Evolutionary conservation across 208 protist species (phyloP), one percentile per base, ranked within the genome.

Genomic region (Phytomonas sp.): DNA sequence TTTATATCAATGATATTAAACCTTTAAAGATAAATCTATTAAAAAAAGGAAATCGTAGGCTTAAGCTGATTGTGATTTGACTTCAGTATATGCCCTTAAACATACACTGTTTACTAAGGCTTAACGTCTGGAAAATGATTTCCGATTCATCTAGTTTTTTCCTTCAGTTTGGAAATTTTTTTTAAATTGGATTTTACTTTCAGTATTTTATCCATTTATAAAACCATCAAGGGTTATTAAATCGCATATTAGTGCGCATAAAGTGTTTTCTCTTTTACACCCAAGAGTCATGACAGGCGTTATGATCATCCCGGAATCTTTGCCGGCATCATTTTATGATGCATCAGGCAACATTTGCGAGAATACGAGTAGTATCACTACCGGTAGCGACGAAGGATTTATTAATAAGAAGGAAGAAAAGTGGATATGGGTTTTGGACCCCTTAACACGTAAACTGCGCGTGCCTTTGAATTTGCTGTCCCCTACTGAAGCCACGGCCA

Each of bases 361-460:
- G 45, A 56, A 56, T 56, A 6, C 45, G 26, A 56, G 45, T 56
- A 56, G 26, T 56, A 56, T 56, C 19, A 80, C 67, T 64, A 75
- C 62, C 65, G 72, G 70, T 33, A 76, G 63, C 29, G 71, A 70
- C 33, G 70, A 69, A 60, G 70, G 60, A 0, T 32, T 29, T 14
- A 23, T 29, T 19, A 75, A 81, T 33, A 78, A 83, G 67, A 72
- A 88, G 3, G 77, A 81, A 23, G 74, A 86, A 23, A 84, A 87
- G 74, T 95, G 86, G 82, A 92, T 95, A 64, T 95, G 90, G 88
- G 90, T 95, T 52, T 76, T 95, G 16, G 90, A 95, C 69, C 90
- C 90, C 2, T 79, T 92, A 77, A 93, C 90, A 6, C 83, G 90
- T 32, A 95, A 95, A 67, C 74, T 95, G 60, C 85, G 87, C 11